Evolutionary conservation across 2,329 filamentous ascomycete species (phyloP).

Genomic region (Colletotrichum filicis): DNA sequence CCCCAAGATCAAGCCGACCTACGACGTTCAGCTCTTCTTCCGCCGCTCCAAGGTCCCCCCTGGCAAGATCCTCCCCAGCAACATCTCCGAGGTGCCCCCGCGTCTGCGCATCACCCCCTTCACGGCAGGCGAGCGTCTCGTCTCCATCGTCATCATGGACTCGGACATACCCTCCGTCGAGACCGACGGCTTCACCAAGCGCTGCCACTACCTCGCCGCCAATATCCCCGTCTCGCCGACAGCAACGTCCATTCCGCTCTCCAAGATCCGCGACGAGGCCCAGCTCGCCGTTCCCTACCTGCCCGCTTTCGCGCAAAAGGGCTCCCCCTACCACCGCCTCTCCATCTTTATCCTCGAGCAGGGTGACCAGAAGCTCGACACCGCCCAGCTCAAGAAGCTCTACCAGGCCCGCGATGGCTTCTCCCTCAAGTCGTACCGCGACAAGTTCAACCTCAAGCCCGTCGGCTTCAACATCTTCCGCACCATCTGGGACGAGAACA

Average conservation of each 20-base stretch:
- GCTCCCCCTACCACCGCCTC: conserved; percentile 89
- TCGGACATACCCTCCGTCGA: conserved; percentile 87
- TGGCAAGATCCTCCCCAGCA: conserved; percentile 81
- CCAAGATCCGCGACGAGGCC: conserved; percentile 65
- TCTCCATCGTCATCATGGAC: conserved; percentile 88
- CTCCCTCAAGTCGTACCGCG: conserved; percentile 78
- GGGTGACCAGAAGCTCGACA: conserved; percentile 68
- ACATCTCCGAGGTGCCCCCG: conserved; percentile 77
- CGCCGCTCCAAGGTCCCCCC: conserved; percentile 75
- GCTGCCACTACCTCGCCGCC: conserved; percentile 88
- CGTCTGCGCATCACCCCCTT: conserved; percentile 88
- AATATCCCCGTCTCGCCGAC: conserved; percentile 66
- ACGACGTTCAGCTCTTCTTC: conserved; percentile 87
- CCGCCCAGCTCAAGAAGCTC: conserved; percentile 64
- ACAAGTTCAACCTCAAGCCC: conserved; percentile 74
- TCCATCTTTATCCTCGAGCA: conserved; percentile 88
- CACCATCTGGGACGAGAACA: conserved; percentile 88
- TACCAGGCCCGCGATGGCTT: conserved; percentile 64
- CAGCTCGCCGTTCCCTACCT: conserved; percentile 85
- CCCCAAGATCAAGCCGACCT: conserved; percentile 79
- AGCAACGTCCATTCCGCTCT: conserved; percentile 72
- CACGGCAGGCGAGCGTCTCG: conserved; percentile 81
- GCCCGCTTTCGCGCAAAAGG: conserved; percentile 88
- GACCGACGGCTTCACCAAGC: conserved; percentile 79
- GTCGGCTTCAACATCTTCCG: conserved; percentile 92